phyloP scores from a whole-genome alignment of 805 yeast species.

The Suhomyces sp. region DNA sequence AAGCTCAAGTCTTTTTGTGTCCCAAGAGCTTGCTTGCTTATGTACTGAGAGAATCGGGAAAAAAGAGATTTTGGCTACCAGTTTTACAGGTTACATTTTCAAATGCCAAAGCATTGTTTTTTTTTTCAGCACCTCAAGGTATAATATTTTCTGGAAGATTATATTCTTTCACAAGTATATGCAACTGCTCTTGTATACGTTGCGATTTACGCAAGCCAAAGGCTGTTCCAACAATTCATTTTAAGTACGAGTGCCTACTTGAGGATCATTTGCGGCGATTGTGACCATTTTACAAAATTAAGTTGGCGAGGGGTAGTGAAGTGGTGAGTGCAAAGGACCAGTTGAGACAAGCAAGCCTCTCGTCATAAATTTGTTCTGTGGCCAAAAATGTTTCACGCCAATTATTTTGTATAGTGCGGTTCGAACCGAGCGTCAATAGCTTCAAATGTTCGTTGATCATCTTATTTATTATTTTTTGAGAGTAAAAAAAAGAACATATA shows the following conservation, averaged over 20 bases:
- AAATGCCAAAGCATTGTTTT: not conserved
- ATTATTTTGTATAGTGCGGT: not conserved
- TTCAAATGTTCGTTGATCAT: not conserved
- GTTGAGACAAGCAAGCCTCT: not conserved
- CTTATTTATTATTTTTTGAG: not conserved
- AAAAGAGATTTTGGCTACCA: not conserved
- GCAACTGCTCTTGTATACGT: not conserved
- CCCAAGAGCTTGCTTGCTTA: not conserved
- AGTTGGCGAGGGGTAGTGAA: not conserved
- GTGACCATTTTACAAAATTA: not conserved
- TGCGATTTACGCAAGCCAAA: not conserved
- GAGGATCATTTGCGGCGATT: not conserved
- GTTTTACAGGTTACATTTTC: not conserved
- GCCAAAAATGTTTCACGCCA: not conserved
- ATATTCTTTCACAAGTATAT: not conserved
- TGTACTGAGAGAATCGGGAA: not conserved
- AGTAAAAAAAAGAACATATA: not conserved
- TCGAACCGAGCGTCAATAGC: not conserved
- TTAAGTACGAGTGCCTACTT: not conserved
- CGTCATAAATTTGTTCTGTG: not conserved
- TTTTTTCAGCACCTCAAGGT: not conserved
- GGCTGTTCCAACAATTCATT: not conserved
- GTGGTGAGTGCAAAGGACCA: not conserved
- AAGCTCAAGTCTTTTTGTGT: not conserved
- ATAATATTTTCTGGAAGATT: not conserved